Conservation (phyloP, 1,284 basidiomycete species). For the Moesziomyces parantarcticus region DNA sequence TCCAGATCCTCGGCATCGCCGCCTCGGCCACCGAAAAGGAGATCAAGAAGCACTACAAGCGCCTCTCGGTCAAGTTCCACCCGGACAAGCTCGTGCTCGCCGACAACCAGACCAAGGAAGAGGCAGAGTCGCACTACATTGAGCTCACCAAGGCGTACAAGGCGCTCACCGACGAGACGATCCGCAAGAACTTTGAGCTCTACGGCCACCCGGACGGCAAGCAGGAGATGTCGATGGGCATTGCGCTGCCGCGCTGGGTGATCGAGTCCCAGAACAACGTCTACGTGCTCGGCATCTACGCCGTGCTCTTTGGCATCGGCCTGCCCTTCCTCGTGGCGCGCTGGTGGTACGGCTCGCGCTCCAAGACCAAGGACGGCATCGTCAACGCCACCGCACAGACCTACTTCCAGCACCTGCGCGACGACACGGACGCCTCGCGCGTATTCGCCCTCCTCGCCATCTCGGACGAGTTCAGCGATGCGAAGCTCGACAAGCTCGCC, state of each 20-base stretch:
- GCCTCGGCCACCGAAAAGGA: conserved; percentile 85
- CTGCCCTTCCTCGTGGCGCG: conserved; percentile 82
- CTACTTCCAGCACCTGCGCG: conserved; percentile 88
- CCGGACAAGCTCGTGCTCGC: conserved; percentile 92
- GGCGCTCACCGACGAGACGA: conserved; percentile 90
- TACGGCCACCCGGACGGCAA: conserved; percentile 97
- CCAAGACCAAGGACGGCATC: conserved; percentile 92
- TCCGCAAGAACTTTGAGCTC: conserved; percentile 87
- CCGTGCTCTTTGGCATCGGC: conserved; percentile 83
- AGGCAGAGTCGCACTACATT: conserved; percentile 89
- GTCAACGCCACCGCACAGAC: conserved; percentile 83
- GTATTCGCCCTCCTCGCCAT: conserved; percentile 80
- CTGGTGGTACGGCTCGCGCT: conserved; percentile 97
- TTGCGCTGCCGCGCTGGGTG: conserved; percentile 94
- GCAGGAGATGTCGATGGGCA: conserved; percentile 93
- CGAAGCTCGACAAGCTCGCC: conserved; percentile 68
- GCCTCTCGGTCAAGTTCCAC: conserved; percentile 76
- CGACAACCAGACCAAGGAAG: conserved; percentile 85
- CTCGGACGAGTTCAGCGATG: conserved; percentile 77
- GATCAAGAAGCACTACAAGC: conserved; percentile 96
- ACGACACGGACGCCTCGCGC: conserved; percentile 81
- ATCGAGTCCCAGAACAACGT: conserved; percentile 90
- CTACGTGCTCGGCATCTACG: conserved; percentile 90
- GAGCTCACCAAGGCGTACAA: conserved; percentile 99
- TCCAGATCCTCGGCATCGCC: conserved; percentile 89